Conservation (phyloP, 2,329 filamentous ascomycete species). For the Botrytis cinerea region DNA sequence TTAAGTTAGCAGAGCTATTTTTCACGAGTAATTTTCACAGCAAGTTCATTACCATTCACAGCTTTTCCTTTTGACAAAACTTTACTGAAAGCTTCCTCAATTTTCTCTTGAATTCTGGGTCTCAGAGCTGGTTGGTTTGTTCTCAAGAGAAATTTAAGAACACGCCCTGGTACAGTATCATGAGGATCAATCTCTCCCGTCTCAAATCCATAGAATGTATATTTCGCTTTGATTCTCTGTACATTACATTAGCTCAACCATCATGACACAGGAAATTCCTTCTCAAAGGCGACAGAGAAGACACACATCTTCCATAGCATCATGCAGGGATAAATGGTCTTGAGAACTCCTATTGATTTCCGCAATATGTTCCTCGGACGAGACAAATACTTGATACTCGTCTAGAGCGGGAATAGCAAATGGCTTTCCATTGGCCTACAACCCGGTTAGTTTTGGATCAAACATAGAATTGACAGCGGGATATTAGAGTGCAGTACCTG, state of each 20-base stretch:
- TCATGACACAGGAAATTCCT: neutral
- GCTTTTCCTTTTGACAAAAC: neutral
- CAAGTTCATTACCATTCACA: neutral
- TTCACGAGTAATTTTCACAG: neutral
- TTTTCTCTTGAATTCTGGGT: neutral
- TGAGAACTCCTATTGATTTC: neutral
- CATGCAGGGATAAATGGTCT: neutral
- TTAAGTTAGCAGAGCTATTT: neutral
- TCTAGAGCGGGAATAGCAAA: constrained; percentile 2
- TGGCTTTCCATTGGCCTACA: neutral
- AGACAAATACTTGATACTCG: constrained; percentile 2
- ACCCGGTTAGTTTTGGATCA: neutral
- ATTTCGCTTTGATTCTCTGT: constrained; percentile 4
- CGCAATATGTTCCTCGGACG: neutral
- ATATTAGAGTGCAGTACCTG: neutral
- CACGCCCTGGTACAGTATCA: neutral
- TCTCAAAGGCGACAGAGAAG: neutral
- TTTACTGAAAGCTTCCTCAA: neutral
- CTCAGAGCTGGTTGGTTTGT: neutral
- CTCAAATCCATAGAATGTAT: neutral
- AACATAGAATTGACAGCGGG: neutral
- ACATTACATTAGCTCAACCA: neutral
- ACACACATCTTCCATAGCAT: constrained; percentile 8
- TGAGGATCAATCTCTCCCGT: neutral
- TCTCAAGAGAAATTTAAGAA: neutral